Conservation (phyloP, 75 land plant genomes). For the Picea sitchensis region DNA sequence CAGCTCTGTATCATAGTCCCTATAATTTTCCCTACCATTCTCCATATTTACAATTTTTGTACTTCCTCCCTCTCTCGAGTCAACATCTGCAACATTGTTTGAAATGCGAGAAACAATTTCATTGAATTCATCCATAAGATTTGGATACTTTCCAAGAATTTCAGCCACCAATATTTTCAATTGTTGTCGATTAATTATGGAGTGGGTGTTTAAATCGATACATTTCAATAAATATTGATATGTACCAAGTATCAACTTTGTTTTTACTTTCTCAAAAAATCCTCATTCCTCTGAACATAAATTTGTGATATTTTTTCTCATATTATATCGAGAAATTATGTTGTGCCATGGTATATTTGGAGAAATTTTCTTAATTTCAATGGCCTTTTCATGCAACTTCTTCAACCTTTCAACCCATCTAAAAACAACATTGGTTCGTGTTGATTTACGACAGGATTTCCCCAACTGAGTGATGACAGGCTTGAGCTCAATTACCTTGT, state of each 20-base stretch:
- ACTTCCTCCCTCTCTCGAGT: constrained; percentile 26
- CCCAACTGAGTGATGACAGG: too few relatives aligned
- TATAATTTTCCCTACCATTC: too few relatives aligned
- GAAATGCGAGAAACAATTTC: constrained; percentile 72
- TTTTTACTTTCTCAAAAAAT: constrained; percentile 81
- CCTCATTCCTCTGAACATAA: constrained; percentile 40
- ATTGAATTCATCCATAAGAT: constrained; percentile 83
- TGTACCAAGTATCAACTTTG: constrained; percentile 50
- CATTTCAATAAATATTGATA: constrained; percentile 86
- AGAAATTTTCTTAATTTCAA: too few relatives aligned
- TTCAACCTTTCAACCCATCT: too few relatives aligned
- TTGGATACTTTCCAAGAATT: constrained; percentile 72
- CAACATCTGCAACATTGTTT: constrained; percentile 17
- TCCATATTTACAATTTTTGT: constrained; percentile 48
- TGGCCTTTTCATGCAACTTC: too few relatives aligned
- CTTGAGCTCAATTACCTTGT: too few relatives aligned
- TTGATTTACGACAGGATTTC: too few relatives aligned
- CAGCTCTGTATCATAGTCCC: neutral
- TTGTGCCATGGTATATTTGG: too few relatives aligned
- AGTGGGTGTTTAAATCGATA: constrained; percentile 68
- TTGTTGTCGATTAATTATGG: constrained; percentile 63
- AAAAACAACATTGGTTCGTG: too few relatives aligned
- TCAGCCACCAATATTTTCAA: constrained; percentile 45
- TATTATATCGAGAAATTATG: too few relatives aligned
- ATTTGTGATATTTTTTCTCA: too few relatives aligned